These are phyloP conservation scores for Waitea zeae DNA, from an alignment of 1,284 basidiomycete genomes.

Conservation along the genomic window DNA sequence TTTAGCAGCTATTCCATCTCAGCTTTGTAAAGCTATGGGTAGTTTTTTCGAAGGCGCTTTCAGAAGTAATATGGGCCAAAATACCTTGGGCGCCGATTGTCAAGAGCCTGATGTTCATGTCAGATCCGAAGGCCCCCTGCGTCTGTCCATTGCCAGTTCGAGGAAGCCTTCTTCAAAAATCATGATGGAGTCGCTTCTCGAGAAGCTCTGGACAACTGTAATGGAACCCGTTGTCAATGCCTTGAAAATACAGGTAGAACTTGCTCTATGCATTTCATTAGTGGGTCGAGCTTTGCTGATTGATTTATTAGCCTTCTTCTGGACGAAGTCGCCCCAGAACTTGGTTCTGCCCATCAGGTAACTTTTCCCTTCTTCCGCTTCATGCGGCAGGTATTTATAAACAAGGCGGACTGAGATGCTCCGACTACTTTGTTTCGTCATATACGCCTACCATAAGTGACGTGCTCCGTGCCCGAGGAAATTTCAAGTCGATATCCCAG, in stretches of 20 bases:
- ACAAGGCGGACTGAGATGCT: slow-evolving; percentile 4
- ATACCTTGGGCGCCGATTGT: not conserved
- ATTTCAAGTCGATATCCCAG: too few relatives aligned
- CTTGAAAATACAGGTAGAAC: not conserved
- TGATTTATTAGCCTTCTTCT: not conserved
- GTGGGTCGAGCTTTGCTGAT: not conserved
- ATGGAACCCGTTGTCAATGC: not conserved
- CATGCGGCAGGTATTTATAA: slow-evolving; percentile 12
- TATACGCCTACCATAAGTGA: slow-evolving; percentile 13
- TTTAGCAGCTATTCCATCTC: not conserved
- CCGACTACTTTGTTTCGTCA: slow-evolving; percentile 11
- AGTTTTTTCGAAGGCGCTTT: too few relatives aligned
- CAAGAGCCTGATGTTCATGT: not conserved
- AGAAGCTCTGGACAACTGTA: not conserved
- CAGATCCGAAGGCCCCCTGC: not conserved
- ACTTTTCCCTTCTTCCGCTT: slow-evolving; percentile 10
- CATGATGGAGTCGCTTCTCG: not conserved
- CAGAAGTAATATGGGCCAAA: too few relatives aligned
- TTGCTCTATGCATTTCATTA: not conserved
- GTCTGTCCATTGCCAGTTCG: not conserved
- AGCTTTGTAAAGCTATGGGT: too few relatives aligned
- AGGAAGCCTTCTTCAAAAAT: not conserved
- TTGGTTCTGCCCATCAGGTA: slow-evolving; percentile 11
- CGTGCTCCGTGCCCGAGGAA: too few relatives aligned
- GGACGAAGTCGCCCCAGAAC: slow-evolving; percentile 5